Conservation (phyloP, 176 grass and related monocot species). For the Carex scoparia region DNA sequence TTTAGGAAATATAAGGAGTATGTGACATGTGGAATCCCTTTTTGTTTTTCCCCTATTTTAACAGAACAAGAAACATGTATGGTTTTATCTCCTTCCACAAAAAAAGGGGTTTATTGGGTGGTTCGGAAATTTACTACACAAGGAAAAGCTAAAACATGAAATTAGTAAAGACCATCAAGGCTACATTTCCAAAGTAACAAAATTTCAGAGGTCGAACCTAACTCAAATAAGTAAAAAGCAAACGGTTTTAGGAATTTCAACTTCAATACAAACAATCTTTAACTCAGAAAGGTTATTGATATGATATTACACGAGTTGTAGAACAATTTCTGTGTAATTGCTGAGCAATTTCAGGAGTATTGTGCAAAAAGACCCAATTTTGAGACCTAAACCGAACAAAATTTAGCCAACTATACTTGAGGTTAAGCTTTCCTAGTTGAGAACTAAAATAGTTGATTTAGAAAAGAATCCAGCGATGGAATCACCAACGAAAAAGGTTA, state of each 20-base stretch:
- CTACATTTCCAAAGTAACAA: background rate
- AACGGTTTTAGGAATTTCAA: slow-evolving; percentile 7
- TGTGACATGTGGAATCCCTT: background rate
- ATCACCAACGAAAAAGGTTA: background rate
- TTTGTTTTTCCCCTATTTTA: background rate
- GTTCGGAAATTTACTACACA: background rate
- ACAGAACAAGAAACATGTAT: background rate
- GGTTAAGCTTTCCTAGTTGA: background rate
- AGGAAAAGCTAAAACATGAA: background rate
- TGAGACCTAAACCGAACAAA: background rate
- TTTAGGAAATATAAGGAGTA: background rate
- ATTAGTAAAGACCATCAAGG: background rate
- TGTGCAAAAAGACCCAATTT: background rate
- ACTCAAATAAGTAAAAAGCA: background rate
- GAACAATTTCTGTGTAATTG: background rate
- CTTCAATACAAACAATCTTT: background rate
- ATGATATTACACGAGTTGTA: background rate
- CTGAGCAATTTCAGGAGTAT: background rate
- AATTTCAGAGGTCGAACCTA: background rate
- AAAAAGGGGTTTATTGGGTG: background rate
- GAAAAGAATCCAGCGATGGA: background rate
- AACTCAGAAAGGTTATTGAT: background rate
- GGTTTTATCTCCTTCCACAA: no score
- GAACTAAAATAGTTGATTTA: background rate
- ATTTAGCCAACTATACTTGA: background rate